phyloP scores from a whole-genome alignment of 257 asterid species.

The Gentiana dahurica region DNA sequence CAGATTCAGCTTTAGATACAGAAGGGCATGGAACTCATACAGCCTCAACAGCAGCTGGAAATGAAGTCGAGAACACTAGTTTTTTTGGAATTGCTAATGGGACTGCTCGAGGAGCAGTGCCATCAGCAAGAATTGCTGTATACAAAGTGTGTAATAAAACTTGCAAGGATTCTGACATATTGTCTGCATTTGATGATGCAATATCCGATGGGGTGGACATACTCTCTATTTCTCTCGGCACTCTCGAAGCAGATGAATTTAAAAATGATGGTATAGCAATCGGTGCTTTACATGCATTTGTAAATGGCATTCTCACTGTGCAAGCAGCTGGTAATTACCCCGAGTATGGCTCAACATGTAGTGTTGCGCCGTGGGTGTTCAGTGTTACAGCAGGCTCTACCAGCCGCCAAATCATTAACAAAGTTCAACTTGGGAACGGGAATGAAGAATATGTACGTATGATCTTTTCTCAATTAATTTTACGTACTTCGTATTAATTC shows the following conservation, averaged over 20 bases:
- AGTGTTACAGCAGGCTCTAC: conserved; percentile 28
- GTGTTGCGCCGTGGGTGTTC: conserved; percentile 39
- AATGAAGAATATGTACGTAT: conserved; percentile 15
- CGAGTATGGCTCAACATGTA: background rate
- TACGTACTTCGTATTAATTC: no score
- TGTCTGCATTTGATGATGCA: conserved; percentile 42
- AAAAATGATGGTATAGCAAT: conserved; percentile 19
- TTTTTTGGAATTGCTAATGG: conserved; percentile 27
- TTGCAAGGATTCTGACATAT: background rate
- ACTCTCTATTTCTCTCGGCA: conserved; percentile 24
- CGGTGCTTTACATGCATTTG: conserved; percentile 24
- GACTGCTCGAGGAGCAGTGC: conserved; percentile 32
- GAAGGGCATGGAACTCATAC: conserved; percentile 34
- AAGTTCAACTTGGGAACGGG: conserved; percentile 33
- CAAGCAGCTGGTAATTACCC: conserved; percentile 35
- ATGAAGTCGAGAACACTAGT: conserved; percentile 12
- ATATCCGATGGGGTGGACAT: conserved; percentile 44
- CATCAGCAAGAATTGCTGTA: conserved; percentile 29
- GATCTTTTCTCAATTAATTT: no score
- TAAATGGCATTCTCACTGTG: conserved; percentile 26
- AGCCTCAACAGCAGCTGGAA: conserved; percentile 41
- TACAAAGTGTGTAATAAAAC: conserved; percentile 13
- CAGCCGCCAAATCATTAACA: conserved; percentile 24
- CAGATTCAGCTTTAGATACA: conserved; percentile 11
- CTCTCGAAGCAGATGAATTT: accelerated